Percentiles rank a stretch among this genome's conserved stretches.
These are phyloP conservation scores for Cucurbitaria berberidis DNA, from an alignment of 2,329 filamentous ascomycete genomes.

Conservation along the genomic window DNA sequence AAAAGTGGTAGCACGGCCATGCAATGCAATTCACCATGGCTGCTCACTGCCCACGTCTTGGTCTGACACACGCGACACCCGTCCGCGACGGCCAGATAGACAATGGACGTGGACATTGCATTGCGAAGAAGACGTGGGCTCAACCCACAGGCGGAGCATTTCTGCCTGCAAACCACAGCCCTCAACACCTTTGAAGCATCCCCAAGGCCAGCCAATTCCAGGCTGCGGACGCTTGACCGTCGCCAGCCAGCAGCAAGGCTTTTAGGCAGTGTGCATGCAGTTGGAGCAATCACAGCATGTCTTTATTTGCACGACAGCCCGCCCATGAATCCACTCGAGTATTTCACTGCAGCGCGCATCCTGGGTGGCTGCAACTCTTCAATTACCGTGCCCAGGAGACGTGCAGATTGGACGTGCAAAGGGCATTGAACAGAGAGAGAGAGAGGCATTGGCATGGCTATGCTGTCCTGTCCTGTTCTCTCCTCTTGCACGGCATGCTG, in stretches of 20 bases:
- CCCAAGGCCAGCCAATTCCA: constrained; percentile 21
- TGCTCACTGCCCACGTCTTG: background rate
- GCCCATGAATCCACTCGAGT: constrained; percentile 20
- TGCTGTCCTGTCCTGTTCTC: too few species aligned
- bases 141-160: constrained; percentile 1
- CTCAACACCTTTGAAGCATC: constrained; percentile 7
- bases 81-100: background rate
- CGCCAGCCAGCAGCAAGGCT: constrained; percentile 13
- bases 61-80: background rate
- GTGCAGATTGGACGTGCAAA: too few species aligned
- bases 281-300: constrained; percentile 29
- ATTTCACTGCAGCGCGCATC: background rate
- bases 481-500: background rate
- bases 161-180: background rate
- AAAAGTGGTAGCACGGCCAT: too few species aligned
- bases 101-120: background rate
- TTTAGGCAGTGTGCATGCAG: constrained; percentile 21
- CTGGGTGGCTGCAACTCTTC: background rate
- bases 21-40: constrained; percentile 1
- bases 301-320: constrained; percentile 39
- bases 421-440: too few species aligned
- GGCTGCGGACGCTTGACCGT: constrained; percentile 17
- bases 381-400: background rate
- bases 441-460: too few species aligned
- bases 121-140: background rate